phyloP scores from a whole-genome alignment of 768 basidiomycete genomes.

The Boletus rubescentipes region DNA sequence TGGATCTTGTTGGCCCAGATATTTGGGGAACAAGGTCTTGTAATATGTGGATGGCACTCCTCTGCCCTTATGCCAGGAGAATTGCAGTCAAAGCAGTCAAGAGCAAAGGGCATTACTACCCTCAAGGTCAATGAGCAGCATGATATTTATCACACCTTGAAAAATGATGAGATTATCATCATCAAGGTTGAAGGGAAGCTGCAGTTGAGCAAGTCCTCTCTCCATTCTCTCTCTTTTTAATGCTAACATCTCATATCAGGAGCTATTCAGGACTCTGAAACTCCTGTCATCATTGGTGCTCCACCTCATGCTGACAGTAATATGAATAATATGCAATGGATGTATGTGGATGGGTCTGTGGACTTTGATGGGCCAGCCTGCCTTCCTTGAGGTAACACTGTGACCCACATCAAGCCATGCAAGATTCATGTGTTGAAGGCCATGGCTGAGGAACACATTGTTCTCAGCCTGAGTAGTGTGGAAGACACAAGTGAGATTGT shows the following conservation, averaged over 20 bases:
- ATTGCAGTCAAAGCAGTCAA: background rate
- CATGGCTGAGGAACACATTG: too few relatives aligned
- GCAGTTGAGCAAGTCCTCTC: background rate
- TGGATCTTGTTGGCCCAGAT: too few relatives aligned
- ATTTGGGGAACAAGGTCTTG: background rate
- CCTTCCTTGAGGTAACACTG: too few relatives aligned
- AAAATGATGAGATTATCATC: background rate
- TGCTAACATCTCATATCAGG: background rate
- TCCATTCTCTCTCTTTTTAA: background rate
- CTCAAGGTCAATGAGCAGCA: background rate
- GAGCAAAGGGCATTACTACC: slow-evolving; percentile 3
- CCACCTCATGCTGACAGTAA: background rate
- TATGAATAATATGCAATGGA: too few relatives aligned
- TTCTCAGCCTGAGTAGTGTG: too few relatives aligned
- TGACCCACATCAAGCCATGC: too few relatives aligned
- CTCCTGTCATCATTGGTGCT: background rate
- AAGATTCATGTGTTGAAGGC: too few relatives aligned
- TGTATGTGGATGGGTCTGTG: too few relatives aligned
- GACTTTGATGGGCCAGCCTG: too few relatives aligned
- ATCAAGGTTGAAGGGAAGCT: background rate
- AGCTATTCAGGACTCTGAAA: background rate
- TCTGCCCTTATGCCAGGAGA: background rate
- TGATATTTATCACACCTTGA: background rate
- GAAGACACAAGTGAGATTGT: too few relatives aligned
- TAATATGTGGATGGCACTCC: background rate